phyloP scores from a whole-genome alignment of 306 rosid genomes.

The Urtica urens region DNA sequence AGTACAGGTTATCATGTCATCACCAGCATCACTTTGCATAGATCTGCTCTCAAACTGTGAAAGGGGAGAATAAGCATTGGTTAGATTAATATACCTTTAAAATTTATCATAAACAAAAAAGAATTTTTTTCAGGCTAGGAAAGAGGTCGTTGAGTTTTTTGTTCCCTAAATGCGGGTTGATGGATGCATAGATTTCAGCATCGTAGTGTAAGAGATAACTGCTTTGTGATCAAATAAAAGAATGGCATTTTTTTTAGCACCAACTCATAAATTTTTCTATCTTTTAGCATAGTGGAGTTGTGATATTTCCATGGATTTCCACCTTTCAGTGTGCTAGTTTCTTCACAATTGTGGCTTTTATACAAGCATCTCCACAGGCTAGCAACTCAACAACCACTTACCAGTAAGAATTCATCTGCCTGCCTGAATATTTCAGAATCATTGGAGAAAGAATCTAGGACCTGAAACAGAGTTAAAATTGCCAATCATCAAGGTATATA shows the following conservation, averaged over 20 bases:
- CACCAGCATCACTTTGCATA: slow-evolving; percentile 40
- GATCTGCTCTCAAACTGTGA: slow-evolving; percentile 48
- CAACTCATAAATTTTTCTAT: too few relatives aligned
- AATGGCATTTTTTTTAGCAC: too few relatives aligned
- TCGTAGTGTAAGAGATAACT: too few relatives aligned
- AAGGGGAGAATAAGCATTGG: slow-evolving; percentile 9
- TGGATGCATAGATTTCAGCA: too few relatives aligned
- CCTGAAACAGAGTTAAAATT: background rate
- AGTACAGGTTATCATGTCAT: slow-evolving; percentile 33
- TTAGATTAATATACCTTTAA: too few relatives aligned
- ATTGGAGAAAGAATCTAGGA: background rate
- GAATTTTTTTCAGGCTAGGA: too few relatives aligned
- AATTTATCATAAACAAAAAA: too few relatives aligned
- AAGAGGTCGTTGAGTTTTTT: too few relatives aligned
- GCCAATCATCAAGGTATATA: slow-evolving; percentile 10
- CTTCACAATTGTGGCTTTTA: background rate
- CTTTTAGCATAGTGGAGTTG: too few relatives aligned
- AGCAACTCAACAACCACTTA: background rate
- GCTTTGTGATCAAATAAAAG: too few relatives aligned
- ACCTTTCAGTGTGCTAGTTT: background rate
- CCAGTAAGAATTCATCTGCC: background rate
- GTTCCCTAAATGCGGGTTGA: too few relatives aligned
- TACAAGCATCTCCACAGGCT: background rate
- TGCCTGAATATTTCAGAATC: background rate
- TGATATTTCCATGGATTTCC: too few relatives aligned